Base-by-base conservation (phyloP, 352 stramenopile species). In the Aphanomyces cochlioides region DNA sequence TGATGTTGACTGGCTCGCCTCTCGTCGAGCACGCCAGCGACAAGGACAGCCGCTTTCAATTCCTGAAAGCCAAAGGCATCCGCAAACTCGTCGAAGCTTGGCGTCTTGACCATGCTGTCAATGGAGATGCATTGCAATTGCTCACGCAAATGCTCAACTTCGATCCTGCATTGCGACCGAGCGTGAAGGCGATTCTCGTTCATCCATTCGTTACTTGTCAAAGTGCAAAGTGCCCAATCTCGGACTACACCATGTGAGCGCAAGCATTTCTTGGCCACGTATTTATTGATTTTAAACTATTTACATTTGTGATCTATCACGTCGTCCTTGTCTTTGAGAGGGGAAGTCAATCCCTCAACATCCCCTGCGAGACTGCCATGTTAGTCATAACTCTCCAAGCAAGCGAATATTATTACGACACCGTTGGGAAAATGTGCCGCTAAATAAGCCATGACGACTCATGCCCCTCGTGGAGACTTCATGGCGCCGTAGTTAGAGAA, bases 1-100 rank as follows among this genome's bases (percentile, higher is more conserved):
- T 88, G 61, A 82, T 88, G 75, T n/a, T 88, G 28, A 83, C 78
- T 4, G 83, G 83, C 0, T 81, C 79, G 7, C 81, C 80, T n/a
- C 73, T 87, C 7, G 64, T 85, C 10, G 57, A 77, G 56, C 66
- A 79, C 5, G 73, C 79, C 4, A 70, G 66, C 1, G 5, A 74
- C 6, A 73, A 77, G 36, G 78, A 79, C 2, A 74, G 76, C 4
- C 85, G 81, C 2, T 84, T 84, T 3, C 74, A 72, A 3, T 74
- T 83, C 19, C 72, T 88, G 10, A 60, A 64, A 47, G 38, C 73
- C 21, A 74, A 82, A 8, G 80, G 79, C 0, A 70, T 89, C 19
- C 65, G 48, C 0, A 78, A 81, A 53, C 77, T 90, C n/a, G 48
- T 82, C n/a, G 74, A 75, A 1, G 56, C 74, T 3, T 90, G 79